phyloP scores from a whole-genome alignment of 1,284 basidiomycete genomes.

The Cryptococcus sp. region DNA sequence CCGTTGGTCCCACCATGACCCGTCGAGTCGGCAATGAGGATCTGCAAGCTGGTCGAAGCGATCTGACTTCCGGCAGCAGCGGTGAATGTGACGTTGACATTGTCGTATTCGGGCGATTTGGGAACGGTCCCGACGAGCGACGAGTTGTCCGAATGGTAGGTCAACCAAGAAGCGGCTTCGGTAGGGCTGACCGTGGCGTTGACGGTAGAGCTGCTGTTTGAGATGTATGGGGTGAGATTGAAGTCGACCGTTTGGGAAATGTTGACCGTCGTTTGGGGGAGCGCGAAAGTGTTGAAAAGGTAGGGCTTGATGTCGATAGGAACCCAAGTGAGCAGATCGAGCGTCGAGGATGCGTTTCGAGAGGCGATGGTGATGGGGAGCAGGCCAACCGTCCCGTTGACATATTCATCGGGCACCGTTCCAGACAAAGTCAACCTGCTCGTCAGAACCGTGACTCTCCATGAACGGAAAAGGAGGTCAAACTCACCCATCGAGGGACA shows the following conservation, averaged over 20 bases:
- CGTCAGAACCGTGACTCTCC: neutral
- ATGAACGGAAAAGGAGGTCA: neutral
- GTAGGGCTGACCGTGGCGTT: conserved; percentile 34
- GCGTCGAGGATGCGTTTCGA: conserved; percentile 30
- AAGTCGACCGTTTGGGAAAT: conserved; percentile 34
- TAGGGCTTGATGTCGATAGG: conserved; percentile 46
- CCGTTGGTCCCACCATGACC: conserved; percentile 10
- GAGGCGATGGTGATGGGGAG: conserved; percentile 41
- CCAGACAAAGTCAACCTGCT: conserved; percentile 20
- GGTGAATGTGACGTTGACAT: conserved; percentile 35
- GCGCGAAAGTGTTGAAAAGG: conserved; percentile 44
- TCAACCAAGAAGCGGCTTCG: conserved; percentile 45
- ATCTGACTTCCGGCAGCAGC: conserved; percentile 19
- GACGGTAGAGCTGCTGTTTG: conserved; percentile 23
- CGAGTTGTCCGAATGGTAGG: conserved; percentile 39
- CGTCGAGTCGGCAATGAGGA: conserved; percentile 29
- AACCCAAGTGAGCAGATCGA: conserved; percentile 33
- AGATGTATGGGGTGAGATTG: conserved; percentile 33
- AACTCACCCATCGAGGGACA: conserved; percentile 45
- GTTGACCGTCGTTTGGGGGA: conserved; percentile 43
- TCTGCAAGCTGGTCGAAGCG: conserved; percentile 24
- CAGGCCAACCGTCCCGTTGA: conserved; percentile 44
- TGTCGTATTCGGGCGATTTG: conserved; percentile 24
- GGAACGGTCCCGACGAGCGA: conserved; percentile 40
- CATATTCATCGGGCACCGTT: conserved; percentile 46